These are phyloP conservation scores for Cardiospermum halicacabum DNA, from an alignment of 345 rosid species.

Conservation along the genomic window DNA sequence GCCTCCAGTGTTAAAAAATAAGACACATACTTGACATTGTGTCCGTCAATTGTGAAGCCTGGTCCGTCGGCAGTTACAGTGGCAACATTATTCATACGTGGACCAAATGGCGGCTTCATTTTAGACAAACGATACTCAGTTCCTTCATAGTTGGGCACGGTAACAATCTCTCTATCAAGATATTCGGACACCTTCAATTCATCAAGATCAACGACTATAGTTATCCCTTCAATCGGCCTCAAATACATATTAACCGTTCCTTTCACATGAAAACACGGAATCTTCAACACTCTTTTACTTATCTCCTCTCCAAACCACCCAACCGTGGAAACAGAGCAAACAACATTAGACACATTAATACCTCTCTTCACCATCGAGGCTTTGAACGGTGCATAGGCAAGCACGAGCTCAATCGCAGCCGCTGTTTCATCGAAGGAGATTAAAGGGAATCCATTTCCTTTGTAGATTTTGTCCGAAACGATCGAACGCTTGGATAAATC, in stretches of 20 bases:
- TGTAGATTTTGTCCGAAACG: not conserved
- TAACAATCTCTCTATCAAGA: conserved; percentile 7
- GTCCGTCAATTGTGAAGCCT: conserved; percentile 20
- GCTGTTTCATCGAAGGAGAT: not conserved
- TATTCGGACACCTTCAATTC: conserved; percentile 19
- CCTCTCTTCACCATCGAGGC: conserved; percentile 10
- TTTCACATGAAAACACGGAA: conserved; percentile 16
- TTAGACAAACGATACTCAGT: conserved; percentile 19
- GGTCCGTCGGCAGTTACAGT: conserved; percentile 9
- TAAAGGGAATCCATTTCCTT: conserved; percentile 7
- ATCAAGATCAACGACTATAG: conserved; percentile 24
- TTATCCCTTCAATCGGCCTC: conserved; percentile 25
- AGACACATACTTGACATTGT: conserved; percentile 10
- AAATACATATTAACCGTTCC: conserved; percentile 16
- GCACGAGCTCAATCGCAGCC: not conserved
- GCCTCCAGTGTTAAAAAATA: too few species aligned
- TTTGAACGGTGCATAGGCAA: conserved; percentile 4
- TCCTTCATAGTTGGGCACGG: conserved; percentile 24
- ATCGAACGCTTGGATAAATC: conserved; percentile 1
- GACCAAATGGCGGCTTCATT: conserved; percentile 23
- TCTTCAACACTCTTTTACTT: conserved; percentile 14
- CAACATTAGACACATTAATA: conserved; percentile 1
- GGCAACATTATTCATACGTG: conserved; percentile 11
- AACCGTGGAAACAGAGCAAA: not conserved
- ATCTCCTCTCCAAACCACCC: conserved; percentile 18